Base-by-base conservation (phyloP, 179 eudicot species). In the Spinacia oleracea region DNA sequence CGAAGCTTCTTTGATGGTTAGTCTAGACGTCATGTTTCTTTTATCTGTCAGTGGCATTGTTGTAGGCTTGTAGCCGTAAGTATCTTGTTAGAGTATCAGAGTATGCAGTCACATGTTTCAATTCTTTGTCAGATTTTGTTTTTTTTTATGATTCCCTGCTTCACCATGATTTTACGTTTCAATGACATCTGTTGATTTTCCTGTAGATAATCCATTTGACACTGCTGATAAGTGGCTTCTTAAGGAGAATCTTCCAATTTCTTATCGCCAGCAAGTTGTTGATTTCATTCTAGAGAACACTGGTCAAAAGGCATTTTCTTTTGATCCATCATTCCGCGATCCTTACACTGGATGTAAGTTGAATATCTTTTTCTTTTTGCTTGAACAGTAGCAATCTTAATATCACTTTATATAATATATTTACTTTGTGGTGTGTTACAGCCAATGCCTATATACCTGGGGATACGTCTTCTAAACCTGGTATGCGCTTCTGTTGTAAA, bases 191-290 rank as follows among this genome's bases (percentile, higher is more conserved):
- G 38, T 55, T 78, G 27, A 35, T 79, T 43, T 62, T 75, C 74
- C 67, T 79, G 59, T 86, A 95, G 98, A 95, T 85, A 88, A 95
- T 86, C 97, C 97, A 64, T 96, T 94, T 84, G 88, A 78, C 71
- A 85, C 89, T 55, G 99, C 97, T 86, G 98, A 94, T 81, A 96
- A 90, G 88, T 96, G 99, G 99, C 97, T 96, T 80, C 85, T 94
- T 62, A 90, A 90, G 81, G 96, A 96, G 86, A 87, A 92, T 82
- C 94, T 96, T 77, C 99, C 99, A 56, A 84, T 89, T 48, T 85
- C 99, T 56, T 96, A 88, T 77, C 96, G 98, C 20, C 91, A 96
- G 81, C 99, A 96, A 89, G 78, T 96, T 83, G 97, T 94, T 81
- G 97, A 94, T 81, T 94, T 94, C 71, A 96, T 96, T 75, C 79